Conservation (phyloP, 352 stramenopile species). For the Phytopythium montanum region DNA sequence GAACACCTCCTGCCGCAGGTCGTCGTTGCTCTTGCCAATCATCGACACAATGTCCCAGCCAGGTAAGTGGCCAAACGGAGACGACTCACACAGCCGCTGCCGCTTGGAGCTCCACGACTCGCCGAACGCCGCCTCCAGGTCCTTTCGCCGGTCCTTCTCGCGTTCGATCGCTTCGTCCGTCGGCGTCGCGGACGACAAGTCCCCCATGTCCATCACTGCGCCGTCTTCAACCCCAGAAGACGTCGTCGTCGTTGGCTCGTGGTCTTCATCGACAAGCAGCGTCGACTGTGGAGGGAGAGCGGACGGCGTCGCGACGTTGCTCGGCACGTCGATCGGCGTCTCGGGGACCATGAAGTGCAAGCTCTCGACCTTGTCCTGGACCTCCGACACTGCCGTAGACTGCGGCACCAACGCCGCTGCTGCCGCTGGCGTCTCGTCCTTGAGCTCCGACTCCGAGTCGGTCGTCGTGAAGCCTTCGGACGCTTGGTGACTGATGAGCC, state of each 20-base stretch:
- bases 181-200: slow-evolving; percentile 27
- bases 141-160: slow-evolving; percentile 74
- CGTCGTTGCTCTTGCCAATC: slow-evolving; percentile 99
- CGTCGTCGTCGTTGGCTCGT: slow-evolving; percentile 1
- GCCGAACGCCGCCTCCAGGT: slow-evolving; percentile 89
- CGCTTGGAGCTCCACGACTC: slow-evolving; percentile 96
- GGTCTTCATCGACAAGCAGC: slow-evolving; percentile 13
- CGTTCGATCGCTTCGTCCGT: slow-evolving; percentile 78
- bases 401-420: slow-evolving; percentile 4
- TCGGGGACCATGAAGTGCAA: slow-evolving; percentile 33
- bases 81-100: slow-evolving; percentile 83
- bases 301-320: slow-evolving; percentile 52
- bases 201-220: neutral
- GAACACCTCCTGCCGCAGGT: slow-evolving; percentile 99
- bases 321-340: slow-evolving; percentile 59
- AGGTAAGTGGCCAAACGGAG: slow-evolving; percentile 81
- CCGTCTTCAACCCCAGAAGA: slow-evolving; percentile 3
- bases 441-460: slow-evolving; percentile 10
- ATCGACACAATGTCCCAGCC: slow-evolving; percentile 95
- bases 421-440: slow-evolving; percentile 28
- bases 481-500: slow-evolving; percentile 66
- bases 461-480: slow-evolving; percentile 46
- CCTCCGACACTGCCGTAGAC: neutral
- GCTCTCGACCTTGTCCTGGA: slow-evolving; percentile 5
- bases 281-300: slow-evolving; percentile 22